Percentiles rank a stretch among this genome's conserved stretches.
phyloP scores from a whole-genome alignment of 352 stramenopile species.

The Globisporangium uncinulatum region DNA sequence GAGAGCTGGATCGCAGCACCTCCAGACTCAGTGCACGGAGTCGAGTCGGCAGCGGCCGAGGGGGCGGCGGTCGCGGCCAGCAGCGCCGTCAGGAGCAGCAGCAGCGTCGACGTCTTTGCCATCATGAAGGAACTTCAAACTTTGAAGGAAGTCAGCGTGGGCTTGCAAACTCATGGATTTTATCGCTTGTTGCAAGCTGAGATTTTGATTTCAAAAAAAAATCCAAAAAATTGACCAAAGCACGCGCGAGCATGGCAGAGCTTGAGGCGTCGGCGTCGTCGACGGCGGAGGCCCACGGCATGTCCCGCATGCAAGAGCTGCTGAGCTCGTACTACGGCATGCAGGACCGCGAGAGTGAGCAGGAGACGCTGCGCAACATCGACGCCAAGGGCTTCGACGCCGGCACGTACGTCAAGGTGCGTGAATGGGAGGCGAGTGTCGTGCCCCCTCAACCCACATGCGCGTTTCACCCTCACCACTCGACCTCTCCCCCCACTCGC shows the following conservation, averaged over 20 bases:
- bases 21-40: constrained; percentile 22
- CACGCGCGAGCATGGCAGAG: background rate
- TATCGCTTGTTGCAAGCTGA: no score
- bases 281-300: constrained; percentile 52
- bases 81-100: no score
- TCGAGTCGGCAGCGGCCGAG: constrained; percentile 1
- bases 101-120: no score
- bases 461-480: background rate
- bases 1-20: constrained; percentile 27
- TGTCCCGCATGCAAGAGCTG: constrained; percentile 85
- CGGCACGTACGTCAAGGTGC: constrained; percentile 69
- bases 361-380: constrained; percentile 67
- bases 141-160: no score
- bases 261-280: constrained; percentile 3
- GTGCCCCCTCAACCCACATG: background rate
- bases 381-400: constrained; percentile 68
- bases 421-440: no score
- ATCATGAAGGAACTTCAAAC: no score
- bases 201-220: no score
- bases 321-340: constrained; percentile 87
- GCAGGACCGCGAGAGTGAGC: constrained; percentile 63
- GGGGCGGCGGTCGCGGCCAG: no score
- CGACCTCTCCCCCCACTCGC: background rate
- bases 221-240: no score
- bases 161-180: no score